A percentile compares a stretch with the other conserved stretches of the same genome.
These are phyloP conservation scores for Themeda triandra DNA, from an alignment of 176 grass and related monocot species.

Conservation along the genomic window DNA sequence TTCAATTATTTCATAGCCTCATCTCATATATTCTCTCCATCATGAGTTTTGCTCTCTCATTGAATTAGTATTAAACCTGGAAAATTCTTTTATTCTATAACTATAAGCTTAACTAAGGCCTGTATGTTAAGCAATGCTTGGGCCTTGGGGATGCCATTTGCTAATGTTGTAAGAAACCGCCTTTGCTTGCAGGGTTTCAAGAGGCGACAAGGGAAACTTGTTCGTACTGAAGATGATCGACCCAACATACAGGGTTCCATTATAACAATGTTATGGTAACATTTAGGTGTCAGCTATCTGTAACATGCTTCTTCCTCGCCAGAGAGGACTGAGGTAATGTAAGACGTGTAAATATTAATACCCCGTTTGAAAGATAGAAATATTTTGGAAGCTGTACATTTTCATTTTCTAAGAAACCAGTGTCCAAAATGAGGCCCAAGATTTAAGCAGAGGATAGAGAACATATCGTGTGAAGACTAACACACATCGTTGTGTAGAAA, in stretches of 20 bases:
- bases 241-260: slow-evolving; percentile 76
- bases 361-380: neutral
- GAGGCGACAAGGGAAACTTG: slow-evolving; percentile 87
- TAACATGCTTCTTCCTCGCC: neutral
- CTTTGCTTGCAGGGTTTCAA: slow-evolving; percentile 60
- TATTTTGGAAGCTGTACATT: neutral
- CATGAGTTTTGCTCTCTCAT: neutral
- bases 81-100: neutral
- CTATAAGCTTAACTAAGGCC: neutral
- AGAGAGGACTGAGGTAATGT: too few species aligned
- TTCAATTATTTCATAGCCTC: neutral
- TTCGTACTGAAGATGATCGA: slow-evolving; percentile 90
- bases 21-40: neutral
- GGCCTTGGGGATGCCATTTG: neutral
- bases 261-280: slow-evolving; percentile 31
- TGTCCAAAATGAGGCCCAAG: neutral
- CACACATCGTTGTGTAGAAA: neutral
- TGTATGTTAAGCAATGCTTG: neutral
- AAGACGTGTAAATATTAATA: slow-evolving; percentile 32
- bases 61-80: neutral
- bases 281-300: neutral
- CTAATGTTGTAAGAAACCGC: neutral
- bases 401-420: neutral
- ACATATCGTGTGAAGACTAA: neutral
- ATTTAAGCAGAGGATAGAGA: neutral